These are phyloP conservation scores for Fennellomyces sp. DNA, from an alignment of 371 early-diverging fungal genomes.

Conservation along the genomic window DNA sequence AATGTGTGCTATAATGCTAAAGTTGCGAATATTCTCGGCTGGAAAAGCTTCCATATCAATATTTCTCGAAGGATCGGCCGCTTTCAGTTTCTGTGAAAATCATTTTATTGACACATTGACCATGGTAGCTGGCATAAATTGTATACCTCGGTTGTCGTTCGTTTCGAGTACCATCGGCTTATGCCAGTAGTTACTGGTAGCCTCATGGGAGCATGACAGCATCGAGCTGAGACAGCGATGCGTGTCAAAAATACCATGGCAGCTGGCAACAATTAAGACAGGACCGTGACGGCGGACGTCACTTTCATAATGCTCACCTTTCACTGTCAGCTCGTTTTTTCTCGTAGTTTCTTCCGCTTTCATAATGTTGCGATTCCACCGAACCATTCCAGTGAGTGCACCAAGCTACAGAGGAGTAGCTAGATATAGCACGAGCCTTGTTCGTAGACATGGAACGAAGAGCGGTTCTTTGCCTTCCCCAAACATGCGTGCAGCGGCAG, in stretches of 20 bases:
- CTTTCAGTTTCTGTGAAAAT: constrained; percentile 43
- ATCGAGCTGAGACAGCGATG: not conserved
- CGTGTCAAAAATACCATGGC: not conserved
- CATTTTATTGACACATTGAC: not conserved
- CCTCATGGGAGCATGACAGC: not conserved
- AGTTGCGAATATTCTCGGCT: constrained; percentile 90
- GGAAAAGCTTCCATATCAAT: constrained; percentile 65
- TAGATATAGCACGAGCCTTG: not conserved
- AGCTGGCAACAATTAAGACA: not conserved
- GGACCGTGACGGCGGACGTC: not conserved
- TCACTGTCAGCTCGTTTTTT: not conserved
- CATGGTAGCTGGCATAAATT: not conserved
- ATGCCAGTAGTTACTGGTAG: not conserved
- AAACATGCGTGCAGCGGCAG: too few species aligned
- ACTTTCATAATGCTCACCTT: not conserved
- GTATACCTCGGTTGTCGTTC: constrained; percentile 5
- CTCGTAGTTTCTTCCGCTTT: not conserved
- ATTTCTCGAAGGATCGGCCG: constrained; percentile 35
- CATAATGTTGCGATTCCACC: constrained; percentile 8
- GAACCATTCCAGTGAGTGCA: not conserved
- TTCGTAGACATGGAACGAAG: too few species aligned
- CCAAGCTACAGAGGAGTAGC: not conserved
- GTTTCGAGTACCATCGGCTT: constrained; percentile 7
- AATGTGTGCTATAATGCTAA: constrained; percentile 97
- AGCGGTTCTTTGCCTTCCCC: too few species aligned